Percentiles rank a stretch among this genome's conserved stretches.
These are phyloP conservation scores for Musa acuminata DNA, from an alignment of 176 grass and related monocot genomes.

Conservation along the genomic window DNA sequence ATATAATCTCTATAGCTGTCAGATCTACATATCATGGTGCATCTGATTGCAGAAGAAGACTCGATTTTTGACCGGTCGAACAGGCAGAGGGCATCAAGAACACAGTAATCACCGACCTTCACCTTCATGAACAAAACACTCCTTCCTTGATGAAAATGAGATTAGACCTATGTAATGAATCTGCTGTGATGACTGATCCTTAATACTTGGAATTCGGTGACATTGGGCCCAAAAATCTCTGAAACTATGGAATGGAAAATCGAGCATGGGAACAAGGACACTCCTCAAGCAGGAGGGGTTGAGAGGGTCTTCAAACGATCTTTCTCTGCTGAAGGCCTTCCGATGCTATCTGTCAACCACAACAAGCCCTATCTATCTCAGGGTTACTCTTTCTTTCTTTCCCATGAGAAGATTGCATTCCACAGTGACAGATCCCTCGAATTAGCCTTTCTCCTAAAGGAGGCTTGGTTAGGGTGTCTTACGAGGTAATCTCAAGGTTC, in stretches of 20 bases:
- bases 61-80: constrained; percentile 24
- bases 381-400: constrained; percentile 88
- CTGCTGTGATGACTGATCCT: constrained; percentile 1
- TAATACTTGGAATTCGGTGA: constrained; percentile 29
- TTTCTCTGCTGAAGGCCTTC: constrained; percentile 51
- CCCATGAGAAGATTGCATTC: constrained; percentile 66
- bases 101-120: constrained; percentile 37
- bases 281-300: constrained; percentile 65
- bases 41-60: constrained; percentile 14
- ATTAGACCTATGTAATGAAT: background rate
- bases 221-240: constrained; percentile 56
- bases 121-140: too few species aligned
- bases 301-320: constrained; percentile 57
- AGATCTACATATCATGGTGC: background rate
- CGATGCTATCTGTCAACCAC: constrained; percentile 91
- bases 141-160: background rate
- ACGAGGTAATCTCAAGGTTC: constrained; percentile 35
- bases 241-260: constrained; percentile 70
- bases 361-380: too few species aligned
- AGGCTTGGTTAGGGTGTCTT: constrained; percentile 41
- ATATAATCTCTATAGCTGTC: too few species aligned
- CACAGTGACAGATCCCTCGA: constrained; percentile 61
- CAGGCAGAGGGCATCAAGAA: constrained; percentile 57
- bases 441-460: constrained; percentile 41
- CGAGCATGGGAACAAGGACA: constrained; percentile 57